Percentiles rank a stretch among this genome's conserved stretches.
phyloP scores from a whole-genome alignment of 2,329 filamentous ascomycete species.

The Leptodontidium sp. region DNA sequence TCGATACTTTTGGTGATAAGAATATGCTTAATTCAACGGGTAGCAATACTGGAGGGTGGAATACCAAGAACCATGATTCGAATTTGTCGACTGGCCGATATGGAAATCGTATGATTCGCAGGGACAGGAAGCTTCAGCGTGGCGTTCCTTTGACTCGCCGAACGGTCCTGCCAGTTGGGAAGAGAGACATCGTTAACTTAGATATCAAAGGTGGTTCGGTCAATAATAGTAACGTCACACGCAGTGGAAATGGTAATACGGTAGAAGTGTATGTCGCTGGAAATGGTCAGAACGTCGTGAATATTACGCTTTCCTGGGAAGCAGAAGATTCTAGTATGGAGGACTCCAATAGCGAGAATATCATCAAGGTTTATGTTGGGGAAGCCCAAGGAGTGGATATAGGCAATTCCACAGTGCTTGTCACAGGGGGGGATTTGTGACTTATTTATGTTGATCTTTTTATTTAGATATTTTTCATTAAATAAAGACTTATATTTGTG shows the following conservation, averaged over 20 bases:
- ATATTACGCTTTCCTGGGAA: conserved; percentile 16
- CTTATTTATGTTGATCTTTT: not conserved
- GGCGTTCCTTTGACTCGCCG: not conserved
- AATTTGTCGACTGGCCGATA: not conserved
- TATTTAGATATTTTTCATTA: too few relatives aligned
- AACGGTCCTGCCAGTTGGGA: not conserved
- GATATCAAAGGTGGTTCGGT: conserved; percentile 1
- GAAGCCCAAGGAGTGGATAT: not conserved
- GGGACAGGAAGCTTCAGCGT: not conserved
- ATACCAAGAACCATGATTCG: conserved; percentile 12
- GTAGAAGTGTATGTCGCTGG: conserved; percentile 18
- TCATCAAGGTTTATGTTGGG: not conserved
- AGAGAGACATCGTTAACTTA: conserved; percentile 15
- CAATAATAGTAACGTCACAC: conserved; percentile 4
- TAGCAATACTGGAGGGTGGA: conserved; percentile 24
- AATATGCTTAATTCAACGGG: conserved; percentile 24
- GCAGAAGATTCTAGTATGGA: conserved; percentile 1
- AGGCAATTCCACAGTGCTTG: not conserved
- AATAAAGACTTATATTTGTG: too few relatives aligned
- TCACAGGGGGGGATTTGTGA: not conserved
- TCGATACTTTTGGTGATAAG: conserved; percentile 19
- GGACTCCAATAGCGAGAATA: conserved; percentile 5
- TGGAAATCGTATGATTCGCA: not conserved
- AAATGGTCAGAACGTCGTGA: conserved; percentile 15
- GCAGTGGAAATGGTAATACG: conserved; percentile 9